Base-by-base conservation (phyloP, 2,329 filamentous ascomycete species). In the Alternaria sp. region DNA sequence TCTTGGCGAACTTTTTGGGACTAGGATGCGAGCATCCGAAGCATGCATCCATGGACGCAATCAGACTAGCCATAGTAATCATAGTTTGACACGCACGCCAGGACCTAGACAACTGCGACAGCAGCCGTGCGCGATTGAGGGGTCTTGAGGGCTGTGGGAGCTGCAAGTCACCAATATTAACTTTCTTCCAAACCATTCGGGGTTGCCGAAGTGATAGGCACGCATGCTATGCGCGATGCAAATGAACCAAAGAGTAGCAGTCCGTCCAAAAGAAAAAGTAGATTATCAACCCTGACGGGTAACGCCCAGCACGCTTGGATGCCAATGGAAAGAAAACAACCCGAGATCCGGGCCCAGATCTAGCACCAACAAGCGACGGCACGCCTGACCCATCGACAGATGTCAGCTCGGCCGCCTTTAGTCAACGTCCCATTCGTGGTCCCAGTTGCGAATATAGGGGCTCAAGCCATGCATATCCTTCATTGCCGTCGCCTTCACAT, bases 391-490 rank as follows among this genome's bases (percentile, higher is more conserved):
- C 56, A 36, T 13, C 3, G 10, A 32, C 12, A 51, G 12, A 19
- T 32, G 49, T 52, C 57, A 32, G 19, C 30, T 59, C 32, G n/a
- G 30, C 57, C 28, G 47, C 46, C 2, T 44, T 67, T 78, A 83
- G 26, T 83, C 83, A 43, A 85, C 76, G 43, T 73, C 75, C 83
- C 83, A 84, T 25, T 82, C 81, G 51, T 81, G 75, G 63, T 85
- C 83, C 36, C 70, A 76, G 65, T 77, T 80, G 52, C 82, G 77
- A 57, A 84, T 80, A 62, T 84, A 84, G 5, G 82, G 79, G 59
- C 80, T 81, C 43, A 85, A 67, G 4, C 82, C 82, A 21, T 74
- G 69, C 28, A 81, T 70, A 56, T 83, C 80, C 36, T 76, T 74
- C 8, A 77, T 80, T 15, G 74, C 73, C 56, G 80, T 81, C 5